Evolutionary conservation across 306 rosid genomes (phyloP), one percentile per base, ranked within the genome.

Genomic region (Pyrus pyrifolia): DNA sequence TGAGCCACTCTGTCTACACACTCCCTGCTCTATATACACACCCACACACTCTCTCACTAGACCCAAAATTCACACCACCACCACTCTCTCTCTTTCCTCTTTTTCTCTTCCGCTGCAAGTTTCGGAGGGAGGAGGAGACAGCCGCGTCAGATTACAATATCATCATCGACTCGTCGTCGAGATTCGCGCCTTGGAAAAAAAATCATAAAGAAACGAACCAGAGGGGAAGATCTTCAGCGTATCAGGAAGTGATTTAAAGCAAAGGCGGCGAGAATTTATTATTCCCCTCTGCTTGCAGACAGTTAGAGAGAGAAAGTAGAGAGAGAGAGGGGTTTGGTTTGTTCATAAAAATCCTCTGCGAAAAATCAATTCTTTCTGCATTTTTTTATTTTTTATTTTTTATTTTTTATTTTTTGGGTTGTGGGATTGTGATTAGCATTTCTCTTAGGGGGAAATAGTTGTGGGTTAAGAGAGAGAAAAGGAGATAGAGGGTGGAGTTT

Each of bases 261-360:
- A 83, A 86, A 89, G 99, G 96, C 97, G 91, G 99, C 99, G 86
- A 88, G 59, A 40, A 84, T 86, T 82, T 87, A 91, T 81, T 68
- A 81, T 76, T 38, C 42, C 21, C 72, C 25, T 60, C 45, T 62
- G 67, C 23, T 44, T 62, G 61, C 68, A 64, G 44, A 64, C 68
- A 8, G 68, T 30, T 30, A 2, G 67, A 14, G 23, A 9, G 15
- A 35, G 27, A 29, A 14, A 68, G 80, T 5, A 77, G 46, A 42
- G 45, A 45, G 73, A 45, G 73, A 30, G 78, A 11, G 76, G 11
- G 21, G 21, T 51, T 15, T 5, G 55, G 55, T 49, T 49, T 51
- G 6, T 15, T 51, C 55, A 51, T 51, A 15, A 51, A 51, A 51
- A 51, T 51, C 55, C 21, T 51, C 55, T 17, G 55, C 10, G 45